These are phyloP conservation scores for Xylaria sp. DNA, from an alignment of 2,329 filamentous ascomycete genomes.

Conservation along the genomic window DNA sequence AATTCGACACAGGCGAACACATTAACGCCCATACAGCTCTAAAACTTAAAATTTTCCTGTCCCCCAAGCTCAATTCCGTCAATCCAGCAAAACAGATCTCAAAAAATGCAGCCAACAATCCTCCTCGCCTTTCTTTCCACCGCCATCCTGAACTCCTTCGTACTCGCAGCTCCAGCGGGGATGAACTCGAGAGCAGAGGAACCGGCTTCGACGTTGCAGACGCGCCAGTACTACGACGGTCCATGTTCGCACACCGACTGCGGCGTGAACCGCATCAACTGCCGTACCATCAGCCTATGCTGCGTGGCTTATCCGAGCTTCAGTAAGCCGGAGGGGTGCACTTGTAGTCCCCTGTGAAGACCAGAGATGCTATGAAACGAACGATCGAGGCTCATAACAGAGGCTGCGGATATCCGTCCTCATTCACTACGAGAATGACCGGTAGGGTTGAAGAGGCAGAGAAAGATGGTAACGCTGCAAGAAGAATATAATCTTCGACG, in stretches of 20 bases:
- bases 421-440: not conserved
- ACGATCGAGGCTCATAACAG: not conserved
- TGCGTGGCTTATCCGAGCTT: conserved; percentile 26
- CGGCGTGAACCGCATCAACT: conserved; percentile 24
- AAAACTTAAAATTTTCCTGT: not conserved
- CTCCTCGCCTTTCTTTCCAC: conserved; percentile 17
- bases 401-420: not conserved
- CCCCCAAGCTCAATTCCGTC: not conserved
- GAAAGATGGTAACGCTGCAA: not conserved
- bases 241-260: conserved; percentile 34
- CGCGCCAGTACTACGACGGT: conserved; percentile 30
- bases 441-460: not conserved
- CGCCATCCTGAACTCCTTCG: conserved; percentile 7
- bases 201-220: not conserved
- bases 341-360: conserved; percentile 25
- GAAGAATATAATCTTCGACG: not conserved
- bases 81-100: not conserved
- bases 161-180: conserved; percentile 14
- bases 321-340: conserved; percentile 27
- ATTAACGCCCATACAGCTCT: not conserved
- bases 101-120: conserved; percentile 19
- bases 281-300: conserved; percentile 21
- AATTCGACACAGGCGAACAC: not conserved
- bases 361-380: not conserved
- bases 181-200: not conserved